phyloP scores from a whole-genome alignment of 305 asterid species.

The Fraxinus xanthoxyloides region DNA sequence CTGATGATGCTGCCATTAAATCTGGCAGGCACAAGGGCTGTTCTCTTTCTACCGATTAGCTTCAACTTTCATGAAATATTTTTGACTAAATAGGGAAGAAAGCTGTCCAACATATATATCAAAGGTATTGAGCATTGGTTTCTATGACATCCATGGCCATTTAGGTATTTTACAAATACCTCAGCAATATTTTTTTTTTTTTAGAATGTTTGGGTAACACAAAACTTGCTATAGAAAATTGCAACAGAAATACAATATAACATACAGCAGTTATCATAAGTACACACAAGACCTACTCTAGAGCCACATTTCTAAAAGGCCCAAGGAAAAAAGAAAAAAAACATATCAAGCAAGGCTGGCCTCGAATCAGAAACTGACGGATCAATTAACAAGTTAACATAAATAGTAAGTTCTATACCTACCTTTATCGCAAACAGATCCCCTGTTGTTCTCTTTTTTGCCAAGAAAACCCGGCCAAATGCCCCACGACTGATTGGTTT shows the following conservation, averaged over 20 bases:
- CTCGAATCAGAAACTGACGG: conserved; percentile 5
- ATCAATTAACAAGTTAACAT: not conserved
- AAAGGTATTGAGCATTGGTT: not conserved
- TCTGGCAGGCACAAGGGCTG: not conserved
- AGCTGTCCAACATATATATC: not conserved
- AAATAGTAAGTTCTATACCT: conserved; percentile 9
- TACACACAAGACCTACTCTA: not conserved
- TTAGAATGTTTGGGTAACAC: not conserved
- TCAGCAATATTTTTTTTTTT: not conserved
- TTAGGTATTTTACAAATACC: not conserved
- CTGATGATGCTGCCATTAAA: not conserved
- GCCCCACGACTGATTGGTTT: conserved; percentile 99
- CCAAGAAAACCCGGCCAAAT: conserved; percentile 97
- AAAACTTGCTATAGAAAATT: not conserved
- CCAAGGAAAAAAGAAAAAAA: not conserved
- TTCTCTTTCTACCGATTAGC: not conserved
- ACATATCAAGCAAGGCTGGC: conserved; percentile 6
- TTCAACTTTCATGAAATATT: not conserved
- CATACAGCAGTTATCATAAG: not conserved
- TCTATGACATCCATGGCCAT: not conserved
- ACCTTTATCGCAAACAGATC: conserved; percentile 99
- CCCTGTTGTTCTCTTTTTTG: conserved; percentile 95
- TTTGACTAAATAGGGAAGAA: not conserved
- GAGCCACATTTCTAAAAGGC: conserved; percentile 2
- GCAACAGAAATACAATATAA: not conserved